A percentile compares a stretch with the other conserved stretches of the same genome.
Conservation (phyloP, 1,139 yeast species). For the Diutina ranongensis region DNA sequence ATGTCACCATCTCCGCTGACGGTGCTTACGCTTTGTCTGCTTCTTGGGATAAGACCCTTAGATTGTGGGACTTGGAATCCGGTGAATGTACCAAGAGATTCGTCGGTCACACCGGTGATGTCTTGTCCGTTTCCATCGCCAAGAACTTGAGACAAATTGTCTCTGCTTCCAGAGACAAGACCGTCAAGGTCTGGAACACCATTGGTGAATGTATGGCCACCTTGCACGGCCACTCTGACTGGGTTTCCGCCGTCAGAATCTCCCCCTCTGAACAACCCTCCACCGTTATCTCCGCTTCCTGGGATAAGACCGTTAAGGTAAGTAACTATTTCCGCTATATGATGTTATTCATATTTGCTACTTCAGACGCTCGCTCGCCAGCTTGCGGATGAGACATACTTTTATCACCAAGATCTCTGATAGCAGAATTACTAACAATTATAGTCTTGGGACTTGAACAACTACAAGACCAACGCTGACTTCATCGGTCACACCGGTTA, state of each 20-base stretch:
- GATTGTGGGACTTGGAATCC: conserved; percentile 95
- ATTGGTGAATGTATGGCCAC: conserved; percentile 97
- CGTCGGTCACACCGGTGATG: conserved; percentile 98
- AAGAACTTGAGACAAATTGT: conserved; percentile 97
- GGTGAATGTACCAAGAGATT: conserved; percentile 94
- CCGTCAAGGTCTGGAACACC: conserved; percentile 99
- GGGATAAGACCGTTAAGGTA: conserved; percentile 99
- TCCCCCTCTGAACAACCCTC: conserved; percentile 66
- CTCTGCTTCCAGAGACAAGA: conserved; percentile 98
- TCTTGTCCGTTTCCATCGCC: conserved; percentile 92
- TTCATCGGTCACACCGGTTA: conserved; percentile 99
- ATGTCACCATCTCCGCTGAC: conserved; percentile 95
- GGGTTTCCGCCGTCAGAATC: conserved; percentile 98
- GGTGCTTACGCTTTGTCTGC: conserved; percentile 98
- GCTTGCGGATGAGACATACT: conserved; percentile 81
- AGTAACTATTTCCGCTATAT: conserved; percentile 39
- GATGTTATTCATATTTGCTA: conserved; percentile 92
- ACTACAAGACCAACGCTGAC: conserved; percentile 86
- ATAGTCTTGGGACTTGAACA: conserved; percentile 91
- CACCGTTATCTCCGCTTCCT: conserved; percentile 93
- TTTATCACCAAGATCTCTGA: conserved; percentile 99
- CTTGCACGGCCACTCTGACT: conserved; percentile 92
- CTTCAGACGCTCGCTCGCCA: conserved; percentile 69
- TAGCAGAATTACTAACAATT: conserved; percentile 27
- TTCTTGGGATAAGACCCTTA: conserved; percentile 98